Evolutionary conservation across 2,329 filamentous ascomycete genomes (phyloP).

Genomic region (Pestalotiopsis sp.): DNA sequence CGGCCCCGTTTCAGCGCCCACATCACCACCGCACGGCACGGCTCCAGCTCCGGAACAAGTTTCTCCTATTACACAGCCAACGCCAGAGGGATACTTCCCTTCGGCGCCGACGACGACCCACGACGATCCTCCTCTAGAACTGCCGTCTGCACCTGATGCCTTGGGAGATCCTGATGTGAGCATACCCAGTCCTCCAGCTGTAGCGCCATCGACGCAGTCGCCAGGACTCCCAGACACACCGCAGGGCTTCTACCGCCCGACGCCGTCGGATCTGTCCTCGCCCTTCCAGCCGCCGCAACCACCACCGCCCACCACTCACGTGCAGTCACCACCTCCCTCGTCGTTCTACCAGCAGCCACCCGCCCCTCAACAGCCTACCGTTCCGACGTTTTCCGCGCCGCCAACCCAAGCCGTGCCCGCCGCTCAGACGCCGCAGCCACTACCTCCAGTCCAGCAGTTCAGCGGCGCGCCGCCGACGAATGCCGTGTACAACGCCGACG

Average conservation of each 20-base stretch:
- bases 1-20: constrained; percentile 41
- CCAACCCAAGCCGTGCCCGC: constrained; percentile 15
- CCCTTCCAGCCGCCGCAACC: constrained; percentile 20
- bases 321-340: neutral
- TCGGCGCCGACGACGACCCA: constrained; percentile 18
- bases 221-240: constrained; percentile 31
- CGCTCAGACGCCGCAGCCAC: constrained; percentile 20
- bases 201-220: constrained; percentile 27
- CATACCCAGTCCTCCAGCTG: constrained; percentile 25
- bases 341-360: constrained; percentile 25
- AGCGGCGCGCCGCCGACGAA: constrained; percentile 24
- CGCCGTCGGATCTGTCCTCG: constrained; percentile 21
- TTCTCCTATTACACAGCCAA: constrained; percentile 33
- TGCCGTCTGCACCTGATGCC: constrained; percentile 32
- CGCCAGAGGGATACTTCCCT: constrained; percentile 32
- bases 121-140: constrained; percentile 25
- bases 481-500: constrained; percentile 60
- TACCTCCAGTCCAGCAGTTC: constrained; percentile 22
- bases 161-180: constrained; percentile 30
- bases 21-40: constrained; percentile 31
- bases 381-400: constrained; percentile 22
- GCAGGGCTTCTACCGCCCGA: constrained; percentile 37
- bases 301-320: constrained; percentile 24
- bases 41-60: constrained; percentile 32
- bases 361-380: constrained; percentile 22